Percentiles rank a stretch among this genome's conserved stretches.
phyloP scores from a whole-genome alignment of 371 early-diverging fungal genomes.

The Sporodiniella umbellata region DNA sequence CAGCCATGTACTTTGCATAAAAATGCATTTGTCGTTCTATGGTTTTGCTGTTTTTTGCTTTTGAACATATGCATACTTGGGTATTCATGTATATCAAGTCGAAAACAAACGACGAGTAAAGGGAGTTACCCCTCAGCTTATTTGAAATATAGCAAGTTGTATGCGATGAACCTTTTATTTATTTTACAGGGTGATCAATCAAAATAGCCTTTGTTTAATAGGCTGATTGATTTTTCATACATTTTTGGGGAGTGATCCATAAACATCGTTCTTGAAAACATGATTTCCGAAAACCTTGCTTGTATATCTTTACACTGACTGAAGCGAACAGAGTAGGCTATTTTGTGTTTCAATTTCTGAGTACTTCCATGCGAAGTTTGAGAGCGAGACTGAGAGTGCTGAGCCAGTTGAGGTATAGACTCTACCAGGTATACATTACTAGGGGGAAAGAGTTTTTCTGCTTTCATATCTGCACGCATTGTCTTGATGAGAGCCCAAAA shows the following conservation, averaged over 20 bases:
- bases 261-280: slow-evolving; percentile 69
- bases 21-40: too few species aligned
- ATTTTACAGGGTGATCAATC: neutral
- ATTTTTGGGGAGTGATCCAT: slow-evolving; percentile 67
- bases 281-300: slow-evolving; percentile 62
- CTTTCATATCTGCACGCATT: slow-evolving; percentile 75
- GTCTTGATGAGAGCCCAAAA: slow-evolving; percentile 80
- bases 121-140: too few species aligned
- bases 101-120: too few species aligned
- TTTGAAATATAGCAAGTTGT: too few species aligned
- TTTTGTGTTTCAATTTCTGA: slow-evolving; percentile 18
- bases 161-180: too few species aligned
- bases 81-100: too few species aligned
- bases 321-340: slow-evolving; percentile 44
- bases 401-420: slow-evolving; percentile 36
- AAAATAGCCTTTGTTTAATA: slow-evolving; percentile 25
- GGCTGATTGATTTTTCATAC: slow-evolving; percentile 51
- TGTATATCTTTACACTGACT: slow-evolving; percentile 65
- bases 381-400: slow-evolving; percentile 8
- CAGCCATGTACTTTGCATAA: too few species aligned
- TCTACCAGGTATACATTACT: slow-evolving; percentile 67
- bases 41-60: too few species aligned
- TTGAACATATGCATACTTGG: too few species aligned
- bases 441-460: slow-evolving; percentile 80
- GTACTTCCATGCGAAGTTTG: slow-evolving; percentile 6